Evolutionary conservation across 139 green algal genomes (phyloP), one percentile per base, ranked within the genome.

Genomic region (Deuterostichococcus epilithicus): DNA sequence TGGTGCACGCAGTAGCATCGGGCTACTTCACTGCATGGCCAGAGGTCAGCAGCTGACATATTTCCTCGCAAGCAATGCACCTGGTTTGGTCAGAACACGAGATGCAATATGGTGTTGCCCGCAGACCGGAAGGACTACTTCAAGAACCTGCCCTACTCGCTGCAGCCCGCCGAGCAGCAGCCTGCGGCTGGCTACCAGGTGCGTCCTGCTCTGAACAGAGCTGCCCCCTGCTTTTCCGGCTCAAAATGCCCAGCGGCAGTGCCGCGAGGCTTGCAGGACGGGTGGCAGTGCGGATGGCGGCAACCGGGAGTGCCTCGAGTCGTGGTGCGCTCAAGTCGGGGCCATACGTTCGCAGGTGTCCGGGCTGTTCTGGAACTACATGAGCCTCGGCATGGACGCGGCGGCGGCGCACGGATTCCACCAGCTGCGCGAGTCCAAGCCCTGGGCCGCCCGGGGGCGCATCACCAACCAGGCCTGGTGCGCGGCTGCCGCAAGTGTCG

Each of bases 341-440:
- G n/a, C n/a, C n/a, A n/a, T n/a, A n/a, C n/a, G n/a, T 32, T 20
- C 10, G 4, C 76, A 86, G 70, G 85, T 82, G 32, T 63, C 60
- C 47, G 84, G 85, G 34, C 72, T 86, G 68, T 95, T 94, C 78
- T 95, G 87, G 85, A 96, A 96, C 84, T 96, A 96, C 87, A 86
- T 95, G 30, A 88, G 78, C 71, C 42, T 96, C 3, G 92, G 92
- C 10, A 75, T 93, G 77, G 92, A 97, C 75, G 92, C 92, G 0
- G 80, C 90, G 77, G 86, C 92, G 0, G 91, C 92, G 20, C 90
- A 92, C 75, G 84, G 83, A 67, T 97, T 97, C 85, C 92, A 97
- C 83, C 68, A 81, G 8, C 72, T 95, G 81, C 80, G 92, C 0
- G 92, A 97, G 77, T 36, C 69, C 4, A 78, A 84, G 59, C 85